A percentile compares a stretch with the other conserved stretches of the same genome.
These are phyloP conservation scores for Podospora didyma DNA, from an alignment of 495 filamentous ascomycete genomes.

Conservation along the genomic window DNA sequence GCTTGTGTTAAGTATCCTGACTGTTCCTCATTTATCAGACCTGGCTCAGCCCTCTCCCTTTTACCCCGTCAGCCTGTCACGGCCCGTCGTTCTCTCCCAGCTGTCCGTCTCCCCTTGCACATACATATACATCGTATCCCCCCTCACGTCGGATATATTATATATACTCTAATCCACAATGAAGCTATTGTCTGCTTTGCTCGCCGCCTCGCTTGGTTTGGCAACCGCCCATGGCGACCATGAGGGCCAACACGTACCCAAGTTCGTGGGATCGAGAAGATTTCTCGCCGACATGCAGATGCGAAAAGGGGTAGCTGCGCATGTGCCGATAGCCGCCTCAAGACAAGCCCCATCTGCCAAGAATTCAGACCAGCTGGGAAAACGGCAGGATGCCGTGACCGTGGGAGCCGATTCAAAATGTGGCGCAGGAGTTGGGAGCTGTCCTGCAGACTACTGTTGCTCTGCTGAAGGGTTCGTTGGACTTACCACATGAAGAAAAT, in stretches of 20 bases:
- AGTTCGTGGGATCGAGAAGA: slow-evolving; percentile 32
- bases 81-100: neutral
- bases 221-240: slow-evolving; percentile 27
- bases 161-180: slow-evolving; percentile 18
- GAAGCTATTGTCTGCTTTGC: slow-evolving; percentile 28
- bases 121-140: neutral
- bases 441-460: slow-evolving; percentile 58
- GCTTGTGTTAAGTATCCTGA: slow-evolving; percentile 12
- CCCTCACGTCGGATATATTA: slow-evolving; percentile 6
- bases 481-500: slow-evolving; percentile 10
- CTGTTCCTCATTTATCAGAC: slow-evolving; percentile 17
- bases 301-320: slow-evolving; percentile 8
- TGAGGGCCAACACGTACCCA: slow-evolving; percentile 30
- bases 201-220: slow-evolving; percentile 22
- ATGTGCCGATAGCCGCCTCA: neutral
- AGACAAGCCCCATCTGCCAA: slow-evolving; percentile 6
- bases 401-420: slow-evolving; percentile 25
- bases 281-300: slow-evolving; percentile 27
- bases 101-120: slow-evolving; percentile 2
- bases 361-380: slow-evolving; percentile 1
- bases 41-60: slow-evolving; percentile 7
- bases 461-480: slow-evolving; percentile 52
- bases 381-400: slow-evolving; percentile 16
- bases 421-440: slow-evolving; percentile 43
- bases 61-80: slow-evolving; percentile 7